Evolutionary conservation across 371 early-diverging fungal genomes (phyloP), one percentile per base, ranked within the genome.

Genomic region (Gilbertella persicaria): DNA sequence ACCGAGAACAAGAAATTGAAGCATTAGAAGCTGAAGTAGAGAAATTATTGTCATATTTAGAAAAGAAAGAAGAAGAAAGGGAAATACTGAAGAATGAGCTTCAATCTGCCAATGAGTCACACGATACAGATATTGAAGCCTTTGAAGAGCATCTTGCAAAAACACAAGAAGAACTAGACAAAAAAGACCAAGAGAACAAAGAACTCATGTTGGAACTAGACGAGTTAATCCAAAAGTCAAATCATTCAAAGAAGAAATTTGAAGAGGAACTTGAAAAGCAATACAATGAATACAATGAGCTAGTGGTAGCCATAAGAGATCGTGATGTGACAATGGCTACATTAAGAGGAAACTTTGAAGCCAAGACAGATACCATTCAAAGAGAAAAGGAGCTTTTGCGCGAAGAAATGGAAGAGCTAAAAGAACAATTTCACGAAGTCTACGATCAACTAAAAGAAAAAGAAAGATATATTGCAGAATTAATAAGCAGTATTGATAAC

Each of bases 291-390:
- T 36, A 33, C 10, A 33, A 33, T 13, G 61, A 63, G n/a, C 30
- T 66, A 10, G 60, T 58, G 16, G 63, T 66, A 16, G 43, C 55
- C 0, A 45, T 76, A 0, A 57, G 69, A 39, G 73, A 76, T 8
- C 57, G 71, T 8, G 74, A 74, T 30, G 66, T 69, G 0, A 67
- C 59, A 12, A 64, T 74, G 25, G 78, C 72, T 5, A 51, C 64
- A 2, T 36, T 78, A 33, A 64, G 72, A 50, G 67, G 63, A 2
- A 62, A 78, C 19, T 51, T 66, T 14, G 69, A 64, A 28, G 66
- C 66, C 1, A 61, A 68, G 10, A 53, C 58, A 9, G 71, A 74
- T 37, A 66, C 69, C 3, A 59, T 64, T 37, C 58, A 68, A 38
- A 60, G 71, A 44, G 75, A 74, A 23, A 68, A 55, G 21, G 38